Evolutionary conservation across 2,329 filamentous ascomycete species (phyloP).

Genomic region (Aspergillus neotritici): DNA sequence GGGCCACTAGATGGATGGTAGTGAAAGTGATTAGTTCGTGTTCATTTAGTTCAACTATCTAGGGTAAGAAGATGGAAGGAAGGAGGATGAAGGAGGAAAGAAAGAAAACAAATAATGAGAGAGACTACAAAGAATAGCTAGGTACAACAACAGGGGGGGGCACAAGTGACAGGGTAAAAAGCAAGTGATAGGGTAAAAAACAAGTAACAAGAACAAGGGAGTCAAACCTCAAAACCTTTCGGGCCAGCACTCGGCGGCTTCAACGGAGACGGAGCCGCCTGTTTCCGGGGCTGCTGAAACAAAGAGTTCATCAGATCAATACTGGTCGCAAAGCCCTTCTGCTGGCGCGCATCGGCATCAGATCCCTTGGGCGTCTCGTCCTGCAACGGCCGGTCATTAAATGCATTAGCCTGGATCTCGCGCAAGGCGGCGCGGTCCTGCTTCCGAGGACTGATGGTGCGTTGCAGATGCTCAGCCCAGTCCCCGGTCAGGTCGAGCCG

Average conservation of each 20-base stretch:
- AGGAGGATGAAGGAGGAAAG: background rate
- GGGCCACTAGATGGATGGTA: conserved; percentile 61
- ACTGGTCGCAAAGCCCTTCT: conserved; percentile 71
- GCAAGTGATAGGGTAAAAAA: conserved; percentile 27
- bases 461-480: conserved; percentile 90
- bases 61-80: background rate
- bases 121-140: background rate
- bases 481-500: conserved; percentile 62
- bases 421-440: conserved; percentile 71
- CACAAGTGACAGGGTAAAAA: background rate
- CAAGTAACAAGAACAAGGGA: conserved; percentile 46
- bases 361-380: conserved; percentile 30
- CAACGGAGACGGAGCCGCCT: conserved; percentile 44
- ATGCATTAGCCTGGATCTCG: conserved; percentile 58
- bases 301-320: conserved; percentile 96
- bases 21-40: conserved; percentile 27
- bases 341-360: conserved; percentile 18
- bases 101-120: background rate
- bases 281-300: conserved; percentile 61
- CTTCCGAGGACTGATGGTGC: conserved; percentile 90
- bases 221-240: conserved; percentile 85
- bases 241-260: conserved; percentile 52
- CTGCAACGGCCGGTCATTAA: conserved; percentile 43
- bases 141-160: background rate
- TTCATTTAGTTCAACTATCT: conserved; percentile 5